These are phyloP conservation scores for Trapa bicornis DNA, from an alignment of 345 rosid species.

Conservation along the genomic window DNA sequence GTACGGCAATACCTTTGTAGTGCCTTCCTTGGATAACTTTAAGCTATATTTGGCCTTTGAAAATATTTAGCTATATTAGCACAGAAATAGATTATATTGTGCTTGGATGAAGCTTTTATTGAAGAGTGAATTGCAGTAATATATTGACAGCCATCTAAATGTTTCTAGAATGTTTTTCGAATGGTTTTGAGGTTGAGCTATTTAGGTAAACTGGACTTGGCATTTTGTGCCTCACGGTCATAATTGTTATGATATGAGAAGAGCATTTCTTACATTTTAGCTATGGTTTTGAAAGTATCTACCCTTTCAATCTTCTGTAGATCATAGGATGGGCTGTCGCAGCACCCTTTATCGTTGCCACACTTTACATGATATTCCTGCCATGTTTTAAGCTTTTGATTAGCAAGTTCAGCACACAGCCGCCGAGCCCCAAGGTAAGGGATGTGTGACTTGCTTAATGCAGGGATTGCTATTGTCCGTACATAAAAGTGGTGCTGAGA, in stretches of 20 bases:
- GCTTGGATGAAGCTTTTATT: not conserved
- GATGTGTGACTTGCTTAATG: constrained; percentile 25
- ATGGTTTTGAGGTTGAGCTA: not conserved
- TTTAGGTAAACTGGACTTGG: not conserved
- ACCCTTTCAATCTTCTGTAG: constrained; percentile 22
- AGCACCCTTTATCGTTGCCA: constrained; percentile 36
- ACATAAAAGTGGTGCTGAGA: not conserved
- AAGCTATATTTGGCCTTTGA: not conserved
- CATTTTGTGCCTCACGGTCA: not conserved
- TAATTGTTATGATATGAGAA: not conserved
- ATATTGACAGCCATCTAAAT: not conserved
- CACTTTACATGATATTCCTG: constrained; percentile 31
- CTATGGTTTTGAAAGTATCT: not conserved
- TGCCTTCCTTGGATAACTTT: not conserved
- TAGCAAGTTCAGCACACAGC: constrained; percentile 31
- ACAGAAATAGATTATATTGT: not conserved
- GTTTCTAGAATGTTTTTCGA: not conserved
- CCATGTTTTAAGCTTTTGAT: constrained; percentile 53
- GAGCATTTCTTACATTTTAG: not conserved
- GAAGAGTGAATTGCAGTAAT: not conserved
- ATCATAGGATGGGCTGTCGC: constrained; percentile 66
- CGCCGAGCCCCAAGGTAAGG: constrained; percentile 54
- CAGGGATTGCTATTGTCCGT: not conserved
- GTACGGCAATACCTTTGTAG: not conserved
- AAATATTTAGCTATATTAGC: not conserved